phyloP scores from a whole-genome alignment of 163 green algal species.

The Prototheca wickerhamii region DNA sequence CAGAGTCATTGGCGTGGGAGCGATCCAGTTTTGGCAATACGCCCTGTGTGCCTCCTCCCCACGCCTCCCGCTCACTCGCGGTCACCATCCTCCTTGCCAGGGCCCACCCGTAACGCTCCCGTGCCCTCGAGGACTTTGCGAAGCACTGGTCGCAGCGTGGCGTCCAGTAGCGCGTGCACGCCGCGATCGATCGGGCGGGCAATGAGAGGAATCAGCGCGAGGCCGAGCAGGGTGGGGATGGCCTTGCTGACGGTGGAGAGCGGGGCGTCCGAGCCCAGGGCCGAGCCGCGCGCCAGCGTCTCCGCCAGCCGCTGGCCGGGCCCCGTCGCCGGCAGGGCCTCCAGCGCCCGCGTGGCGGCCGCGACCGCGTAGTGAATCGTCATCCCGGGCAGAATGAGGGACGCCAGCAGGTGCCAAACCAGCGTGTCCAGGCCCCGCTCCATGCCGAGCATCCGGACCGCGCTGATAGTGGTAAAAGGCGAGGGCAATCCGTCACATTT shows the following conservation, averaged over 20 bases:
- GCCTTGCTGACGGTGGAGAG: constrained; percentile 33
- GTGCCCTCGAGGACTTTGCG: background rate
- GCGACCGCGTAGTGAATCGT: constrained; percentile 57
- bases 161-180: constrained; percentile 58
- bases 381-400: constrained; percentile 38
- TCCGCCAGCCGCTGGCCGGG: background rate
- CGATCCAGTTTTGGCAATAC: too few species aligned
- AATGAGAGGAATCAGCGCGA: constrained; percentile 65
- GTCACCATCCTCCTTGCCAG: too few species aligned
- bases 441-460: constrained; percentile 38
- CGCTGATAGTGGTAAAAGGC: constrained; percentile 5
- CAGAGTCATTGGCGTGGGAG: too few species aligned
- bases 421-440: constrained; percentile 63
- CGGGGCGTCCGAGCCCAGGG: constrained; percentile 9
- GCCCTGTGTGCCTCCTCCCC: too few species aligned
- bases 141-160: constrained; percentile 38
- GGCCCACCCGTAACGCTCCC: background rate
- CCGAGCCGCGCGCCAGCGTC: constrained; percentile 1
- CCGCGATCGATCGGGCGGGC: constrained; percentile 64
- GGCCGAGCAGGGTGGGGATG: constrained; percentile 40
- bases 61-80: too few species aligned
- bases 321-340: background rate
- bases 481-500: too few species aligned
- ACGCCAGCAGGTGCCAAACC: constrained; percentile 63
- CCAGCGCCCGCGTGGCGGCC: constrained; percentile 17